Percentiles rank a stretch among this genome's conserved stretches.
Conservation (phyloP, 192 early-diverging fungal genomes). For the Backusella luteola region DNA sequence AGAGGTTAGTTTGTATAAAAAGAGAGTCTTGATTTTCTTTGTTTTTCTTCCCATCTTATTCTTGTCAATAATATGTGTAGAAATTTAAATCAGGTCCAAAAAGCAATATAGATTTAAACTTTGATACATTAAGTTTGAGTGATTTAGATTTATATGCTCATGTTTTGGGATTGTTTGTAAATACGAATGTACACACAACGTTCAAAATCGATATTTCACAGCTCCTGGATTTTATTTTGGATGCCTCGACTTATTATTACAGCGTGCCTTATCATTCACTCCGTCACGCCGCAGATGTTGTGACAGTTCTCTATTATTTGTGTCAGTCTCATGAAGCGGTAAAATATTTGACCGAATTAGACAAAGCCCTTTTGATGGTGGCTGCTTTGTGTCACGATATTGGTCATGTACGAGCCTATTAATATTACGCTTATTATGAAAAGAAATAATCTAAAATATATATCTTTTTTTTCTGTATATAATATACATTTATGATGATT, state of each 20-base stretch:
- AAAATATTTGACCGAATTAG: conserved; percentile 63
- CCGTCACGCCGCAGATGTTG: conserved; percentile 86
- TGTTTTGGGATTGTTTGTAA: conserved; percentile 73
- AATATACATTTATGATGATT: conserved; percentile 2
- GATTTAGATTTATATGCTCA: conserved; percentile 78
- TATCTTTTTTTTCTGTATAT: background rate
- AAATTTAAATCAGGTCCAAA: conserved; percentile 47
- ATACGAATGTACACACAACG: conserved; percentile 55
- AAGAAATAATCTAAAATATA: background rate
- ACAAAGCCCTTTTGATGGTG: conserved; percentile 72
- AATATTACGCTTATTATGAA: background rate
- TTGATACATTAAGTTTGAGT: conserved; percentile 62
- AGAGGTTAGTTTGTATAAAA: background rate
- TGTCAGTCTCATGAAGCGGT: conserved; percentile 62
- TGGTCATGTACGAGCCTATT: conserved; percentile 58
- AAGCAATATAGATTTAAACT: conserved; percentile 46
- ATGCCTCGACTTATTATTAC: conserved; percentile 73
- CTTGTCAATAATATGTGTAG: background rate
- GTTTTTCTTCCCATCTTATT: background rate
- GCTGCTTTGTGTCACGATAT: conserved; percentile 87
- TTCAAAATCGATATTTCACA: conserved; percentile 57
- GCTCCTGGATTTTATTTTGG: conserved; percentile 80
- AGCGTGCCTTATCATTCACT: conserved; percentile 86
- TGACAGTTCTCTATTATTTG: conserved; percentile 76
- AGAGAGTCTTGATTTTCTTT: background rate